Evolutionary conservation across 1,284 basidiomycete genomes (phyloP).

Genomic region (Apiotrichum gracile): DNA sequence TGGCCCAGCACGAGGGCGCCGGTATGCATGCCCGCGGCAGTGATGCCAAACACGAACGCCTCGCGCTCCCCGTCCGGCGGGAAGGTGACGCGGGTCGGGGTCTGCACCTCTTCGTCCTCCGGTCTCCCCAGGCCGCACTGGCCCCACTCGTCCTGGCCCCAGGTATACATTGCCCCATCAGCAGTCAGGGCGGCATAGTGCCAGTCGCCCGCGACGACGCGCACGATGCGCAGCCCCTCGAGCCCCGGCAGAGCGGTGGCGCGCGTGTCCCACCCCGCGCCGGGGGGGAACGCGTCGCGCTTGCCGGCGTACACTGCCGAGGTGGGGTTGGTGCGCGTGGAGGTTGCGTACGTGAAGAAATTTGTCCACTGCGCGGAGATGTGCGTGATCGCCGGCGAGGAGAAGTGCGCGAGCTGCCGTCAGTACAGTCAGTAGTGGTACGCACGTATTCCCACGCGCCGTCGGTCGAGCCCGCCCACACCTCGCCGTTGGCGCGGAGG

Average conservation of each 20-base stretch:
- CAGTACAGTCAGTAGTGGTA: neutral
- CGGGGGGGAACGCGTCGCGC: slow-evolving; percentile 26
- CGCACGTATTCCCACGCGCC: slow-evolving; percentile 55
- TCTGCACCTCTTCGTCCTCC: too few relatives aligned
- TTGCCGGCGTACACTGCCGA: slow-evolving; percentile 21
- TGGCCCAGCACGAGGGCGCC: slow-evolving; percentile 74
- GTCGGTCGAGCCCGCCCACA: slow-evolving; percentile 27
- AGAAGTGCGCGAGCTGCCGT: slow-evolving; percentile 35
- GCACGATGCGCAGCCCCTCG: slow-evolving; percentile 68
- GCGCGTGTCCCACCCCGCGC: slow-evolving; percentile 3
- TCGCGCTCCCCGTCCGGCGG: slow-evolving; percentile 34
- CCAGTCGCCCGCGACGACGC: slow-evolving; percentile 81
- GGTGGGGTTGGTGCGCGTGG: slow-evolving; percentile 52
- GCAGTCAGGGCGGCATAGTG: slow-evolving; percentile 78
- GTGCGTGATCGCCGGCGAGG: slow-evolving; percentile 50
- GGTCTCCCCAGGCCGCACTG: too few relatives aligned
- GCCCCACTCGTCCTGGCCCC: slow-evolving; percentile 71
- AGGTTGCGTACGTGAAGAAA: slow-evolving; percentile 72
- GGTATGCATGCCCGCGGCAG: slow-evolving; percentile 80
- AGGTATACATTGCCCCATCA: slow-evolving; percentile 69
- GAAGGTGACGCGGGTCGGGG: slow-evolving; percentile 66
- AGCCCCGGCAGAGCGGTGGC: slow-evolving; percentile 64
- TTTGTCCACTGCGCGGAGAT: slow-evolving; percentile 75
- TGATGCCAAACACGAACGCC: slow-evolving; percentile 67
- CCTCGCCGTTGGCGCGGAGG: slow-evolving; percentile 53